Evolutionary conservation across 1,284 basidiomycete species (phyloP).

Genomic region (Cryptococcus sp.): DNA sequence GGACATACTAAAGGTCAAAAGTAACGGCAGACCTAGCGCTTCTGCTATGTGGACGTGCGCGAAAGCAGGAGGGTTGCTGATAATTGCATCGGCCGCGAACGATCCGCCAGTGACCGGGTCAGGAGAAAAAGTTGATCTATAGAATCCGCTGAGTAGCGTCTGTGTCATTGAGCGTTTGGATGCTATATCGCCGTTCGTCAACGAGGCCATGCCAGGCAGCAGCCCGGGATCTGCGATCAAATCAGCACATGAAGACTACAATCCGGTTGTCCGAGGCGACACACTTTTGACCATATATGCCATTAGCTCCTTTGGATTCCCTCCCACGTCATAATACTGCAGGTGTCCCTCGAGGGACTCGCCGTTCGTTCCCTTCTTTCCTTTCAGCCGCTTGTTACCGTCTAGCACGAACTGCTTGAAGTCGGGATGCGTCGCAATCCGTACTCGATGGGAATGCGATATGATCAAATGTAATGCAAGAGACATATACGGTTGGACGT

Average conservation of each 20-base stretch:
- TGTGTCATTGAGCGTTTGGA: conserved; percentile 47
- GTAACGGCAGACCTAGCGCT: conserved; percentile 63
- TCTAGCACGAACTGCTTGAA: conserved; percentile 62
- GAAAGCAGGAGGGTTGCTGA: conserved; percentile 66
- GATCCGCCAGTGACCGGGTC: conserved; percentile 55
- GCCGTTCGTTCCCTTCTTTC: conserved; percentile 57
- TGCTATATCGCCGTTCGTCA: conserved; percentile 43
- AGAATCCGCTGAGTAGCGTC: conserved; percentile 63
- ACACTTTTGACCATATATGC: conserved; percentile 53
- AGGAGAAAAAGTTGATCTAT: conserved; percentile 59
- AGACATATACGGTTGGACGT: conserved; percentile 71
- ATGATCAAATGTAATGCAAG: conserved; percentile 60
- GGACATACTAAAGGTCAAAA: conserved; percentile 61
- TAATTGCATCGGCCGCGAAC: conserved; percentile 66
- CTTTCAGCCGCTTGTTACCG: conserved; percentile 59
- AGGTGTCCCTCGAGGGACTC: conserved; percentile 33
- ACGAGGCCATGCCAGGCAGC: conserved; percentile 37
- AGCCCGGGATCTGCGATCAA: conserved; percentile 43
- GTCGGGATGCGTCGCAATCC: conserved; percentile 67
- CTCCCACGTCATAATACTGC: conserved; percentile 49
- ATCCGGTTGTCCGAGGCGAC: conserved; percentile 24
- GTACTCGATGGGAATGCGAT: conserved; percentile 62
- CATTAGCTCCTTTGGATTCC: conserved; percentile 50
- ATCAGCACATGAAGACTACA: not conserved
- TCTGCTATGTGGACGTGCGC: conserved; percentile 68